phyloP scores from a whole-genome alignment of 2,329 filamentous ascomycete genomes.

The Drechslera avenae region DNA sequence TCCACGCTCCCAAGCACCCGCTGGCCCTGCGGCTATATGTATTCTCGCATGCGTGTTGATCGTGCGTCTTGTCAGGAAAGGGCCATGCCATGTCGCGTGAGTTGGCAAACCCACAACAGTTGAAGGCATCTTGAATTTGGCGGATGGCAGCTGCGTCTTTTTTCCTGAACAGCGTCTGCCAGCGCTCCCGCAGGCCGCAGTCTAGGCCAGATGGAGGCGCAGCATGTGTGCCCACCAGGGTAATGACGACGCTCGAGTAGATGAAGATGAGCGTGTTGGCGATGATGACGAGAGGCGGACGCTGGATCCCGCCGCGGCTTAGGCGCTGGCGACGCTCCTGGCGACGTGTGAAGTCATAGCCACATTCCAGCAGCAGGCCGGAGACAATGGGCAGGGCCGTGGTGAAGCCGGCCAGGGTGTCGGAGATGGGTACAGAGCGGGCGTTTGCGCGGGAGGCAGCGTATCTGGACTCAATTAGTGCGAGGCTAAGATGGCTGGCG shows the following conservation, averaged over 20 bases:
- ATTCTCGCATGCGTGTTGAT: slow-evolving; percentile 51
- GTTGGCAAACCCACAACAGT: slow-evolving; percentile 69
- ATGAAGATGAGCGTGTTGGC: slow-evolving; percentile 48
- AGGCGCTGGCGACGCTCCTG: slow-evolving; percentile 36
- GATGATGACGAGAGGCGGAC: slow-evolving; percentile 46
- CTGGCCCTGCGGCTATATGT: slow-evolving; percentile 52
- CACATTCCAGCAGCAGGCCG: slow-evolving; percentile 50
- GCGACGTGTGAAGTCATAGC: slow-evolving; percentile 43
- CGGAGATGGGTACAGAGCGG: slow-evolving; percentile 52
- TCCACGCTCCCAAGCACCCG: slow-evolving; percentile 63
- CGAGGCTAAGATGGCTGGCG: not conserved
- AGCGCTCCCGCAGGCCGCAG: slow-evolving; percentile 64
- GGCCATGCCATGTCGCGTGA: slow-evolving; percentile 67
- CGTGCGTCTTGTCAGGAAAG: slow-evolving; percentile 53
- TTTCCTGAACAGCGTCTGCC: slow-evolving; percentile 59
- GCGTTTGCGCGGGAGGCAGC: slow-evolving; percentile 36
- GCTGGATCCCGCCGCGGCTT: slow-evolving; percentile 41
- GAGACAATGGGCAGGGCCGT: slow-evolving; percentile 51
- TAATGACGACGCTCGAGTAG: slow-evolving; percentile 52
- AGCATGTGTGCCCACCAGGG: slow-evolving; percentile 52
- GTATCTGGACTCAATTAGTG: slow-evolving; percentile 32
- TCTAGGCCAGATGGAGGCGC: slow-evolving; percentile 46
- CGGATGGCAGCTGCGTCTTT: slow-evolving; percentile 60
- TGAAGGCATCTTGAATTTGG: slow-evolving; percentile 67
- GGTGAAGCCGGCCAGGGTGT: slow-evolving; percentile 49